phyloP scores from a whole-genome alignment of 305 asterid species.

The Ilex paraguariensis region DNA sequence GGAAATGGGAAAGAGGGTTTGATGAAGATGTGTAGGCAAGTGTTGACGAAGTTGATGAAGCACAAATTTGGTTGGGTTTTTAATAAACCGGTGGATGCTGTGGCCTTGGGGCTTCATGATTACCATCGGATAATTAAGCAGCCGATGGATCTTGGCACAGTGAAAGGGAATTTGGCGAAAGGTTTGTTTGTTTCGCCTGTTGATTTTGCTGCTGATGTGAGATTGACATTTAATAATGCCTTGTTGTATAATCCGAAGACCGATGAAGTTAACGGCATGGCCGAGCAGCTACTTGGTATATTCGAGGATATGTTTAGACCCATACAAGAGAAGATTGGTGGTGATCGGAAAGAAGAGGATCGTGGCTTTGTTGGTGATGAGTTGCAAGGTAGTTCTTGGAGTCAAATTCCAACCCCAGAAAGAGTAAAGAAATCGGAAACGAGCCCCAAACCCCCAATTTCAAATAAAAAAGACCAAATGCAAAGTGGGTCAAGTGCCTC shows the following conservation, averaged over 20 bases:
- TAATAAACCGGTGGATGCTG: constrained; percentile 73
- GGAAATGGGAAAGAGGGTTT: constrained; percentile 27
- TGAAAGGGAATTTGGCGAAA: constrained; percentile 57
- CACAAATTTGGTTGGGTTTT: constrained; percentile 58
- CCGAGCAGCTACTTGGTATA: constrained; percentile 45
- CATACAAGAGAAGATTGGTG: constrained; percentile 43
- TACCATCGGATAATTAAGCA: constrained; percentile 77
- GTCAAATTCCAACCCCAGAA: constrained; percentile 44
- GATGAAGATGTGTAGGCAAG: constrained; percentile 69
- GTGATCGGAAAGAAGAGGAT: constrained; percentile 24
- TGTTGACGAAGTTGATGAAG: constrained; percentile 65
- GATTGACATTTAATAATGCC: constrained; percentile 87
- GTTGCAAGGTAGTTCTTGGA: constrained; percentile 12
- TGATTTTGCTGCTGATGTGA: constrained; percentile 76
- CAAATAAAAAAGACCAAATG: constrained; percentile 51
- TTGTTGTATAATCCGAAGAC: constrained; percentile 81
- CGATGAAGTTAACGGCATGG: constrained; percentile 64
- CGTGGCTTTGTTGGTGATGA: too few relatives aligned
- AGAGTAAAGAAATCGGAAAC: constrained; percentile 42
- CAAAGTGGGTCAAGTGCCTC: constrained; percentile 61
- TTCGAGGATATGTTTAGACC: constrained; percentile 83
- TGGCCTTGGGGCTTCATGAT: constrained; percentile 66
- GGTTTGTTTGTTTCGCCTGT: constrained; percentile 43
- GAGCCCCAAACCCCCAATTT: constrained; percentile 33
- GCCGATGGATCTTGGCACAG: constrained; percentile 98